Percentiles rank a stretch among this genome's conserved stretches.
Conservation (phyloP, 176 grass and related monocot species). For the Hordeum vulgare region MorexV3_pseudomolecules_assembly NC_058524.1:611705256-611705755, state of each 20-base stretch:
- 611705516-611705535: neutral
- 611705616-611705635: neutral
- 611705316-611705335: neutral
- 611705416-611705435: neutral
- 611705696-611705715: no score
- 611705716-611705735: no score
- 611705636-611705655: neutral
- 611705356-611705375: neutral
- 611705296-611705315: neutral
- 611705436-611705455: neutral
- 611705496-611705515: neutral
- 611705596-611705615: neutral
- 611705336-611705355: no score
- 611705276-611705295: neutral
- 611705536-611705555: neutral
- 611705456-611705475: no score
- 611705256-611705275: neutral
- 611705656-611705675: no score
- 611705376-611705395: neutral
- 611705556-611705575: neutral
- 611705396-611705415: no score
- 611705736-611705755: no score
- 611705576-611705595: neutral
- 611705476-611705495: no score
- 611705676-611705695: no score